Evolutionary conservation across 2,329 filamentous ascomycete species (phyloP), one percentile per base, ranked within the genome.

Genomic region (Neonectria coccinea): DNA sequence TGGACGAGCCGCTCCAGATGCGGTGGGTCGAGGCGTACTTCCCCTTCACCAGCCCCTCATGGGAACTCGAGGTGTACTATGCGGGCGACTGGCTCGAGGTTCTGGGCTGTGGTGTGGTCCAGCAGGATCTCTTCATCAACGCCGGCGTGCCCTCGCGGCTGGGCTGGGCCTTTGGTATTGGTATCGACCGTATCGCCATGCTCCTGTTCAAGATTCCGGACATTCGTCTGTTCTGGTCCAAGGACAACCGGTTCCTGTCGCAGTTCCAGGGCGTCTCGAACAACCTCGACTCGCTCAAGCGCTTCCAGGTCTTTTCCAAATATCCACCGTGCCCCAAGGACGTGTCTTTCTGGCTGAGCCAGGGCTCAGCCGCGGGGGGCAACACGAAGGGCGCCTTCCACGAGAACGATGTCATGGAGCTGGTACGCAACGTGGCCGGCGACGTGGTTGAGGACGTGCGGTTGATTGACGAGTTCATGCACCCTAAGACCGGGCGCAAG

Each of bases 21-120:
- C 89, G 96, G 70, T 99, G 96, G 96, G 90, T 98, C 8, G 95
- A 97, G 79, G 94, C 96, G 1, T 98, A 96, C 80, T 99, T 99
- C 81, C 96, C 96, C 42, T 98, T 98, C 78, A 99, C 96, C 1
- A 94, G 91, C 62, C 96, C 96, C 0, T 96, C 92, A 7, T 99
- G 93, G 92, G 96, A 99, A 78, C 86, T 99, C 25, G 96, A 99
- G 77, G 93, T 99, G 10, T 94, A 92, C 83, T 97, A 95, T 87
- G 90, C 91, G 70, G 94, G 92, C 31, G 92, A 97, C 77, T 99
- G 96, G 96, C 89, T 99, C 36, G 96, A 99, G 80, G 89, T 98
- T 5, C 86, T 99, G 1, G 96, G 96, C n/a, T 97, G 91, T 73
- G 96, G 96, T 39, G 89, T 99, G 39, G 91, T 96, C 45, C 89